Conservation (phyloP, 1,284 basidiomycete genomes). For the Ceraceosorus guamensis region DNA sequence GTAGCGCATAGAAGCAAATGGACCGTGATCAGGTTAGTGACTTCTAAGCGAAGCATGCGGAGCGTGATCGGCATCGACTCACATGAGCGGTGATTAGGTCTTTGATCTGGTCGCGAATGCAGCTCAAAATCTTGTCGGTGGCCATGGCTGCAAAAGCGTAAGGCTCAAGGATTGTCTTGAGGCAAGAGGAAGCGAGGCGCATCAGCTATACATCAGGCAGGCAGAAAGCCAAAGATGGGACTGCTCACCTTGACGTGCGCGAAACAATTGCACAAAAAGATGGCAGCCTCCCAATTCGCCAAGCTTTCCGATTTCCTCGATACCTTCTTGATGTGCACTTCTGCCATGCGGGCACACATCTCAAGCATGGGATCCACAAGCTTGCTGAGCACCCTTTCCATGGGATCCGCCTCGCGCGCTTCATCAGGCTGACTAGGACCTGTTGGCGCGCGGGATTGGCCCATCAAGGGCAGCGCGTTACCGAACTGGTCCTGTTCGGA, state of each 20-base stretch:
- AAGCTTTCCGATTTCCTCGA: slow-evolving; percentile 9
- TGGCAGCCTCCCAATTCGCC: slow-evolving; percentile 19
- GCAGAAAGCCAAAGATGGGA: background rate
- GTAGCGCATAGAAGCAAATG: no score
- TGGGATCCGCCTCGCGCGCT: slow-evolving; percentile 4
- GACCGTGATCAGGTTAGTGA: no score
- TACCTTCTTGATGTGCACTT: slow-evolving; percentile 8
- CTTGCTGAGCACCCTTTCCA: slow-evolving; percentile 13
- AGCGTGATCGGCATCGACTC: no score
- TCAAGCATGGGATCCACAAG: slow-evolving; percentile 27
- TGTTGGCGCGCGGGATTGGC: background rate
- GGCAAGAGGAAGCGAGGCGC: background rate
- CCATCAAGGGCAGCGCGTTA: background rate
- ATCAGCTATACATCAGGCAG: background rate
- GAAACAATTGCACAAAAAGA: slow-evolving; percentile 28
- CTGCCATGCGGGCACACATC: slow-evolving; percentile 20
- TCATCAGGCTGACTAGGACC: slow-evolving; percentile 12
- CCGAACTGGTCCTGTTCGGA: slow-evolving; percentile 11
- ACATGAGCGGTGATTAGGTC: background rate
- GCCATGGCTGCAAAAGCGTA: slow-evolving; percentile 12
- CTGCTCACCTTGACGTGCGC: slow-evolving; percentile 11
- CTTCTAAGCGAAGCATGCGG: no score
- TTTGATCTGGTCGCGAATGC: slow-evolving; percentile 5
- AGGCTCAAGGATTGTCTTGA: slow-evolving; percentile 5
- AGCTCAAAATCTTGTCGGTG: background rate